phyloP scores from a whole-genome alignment of 441 rosid genomes.

The Euphorbia schlechtendalii region DNA sequence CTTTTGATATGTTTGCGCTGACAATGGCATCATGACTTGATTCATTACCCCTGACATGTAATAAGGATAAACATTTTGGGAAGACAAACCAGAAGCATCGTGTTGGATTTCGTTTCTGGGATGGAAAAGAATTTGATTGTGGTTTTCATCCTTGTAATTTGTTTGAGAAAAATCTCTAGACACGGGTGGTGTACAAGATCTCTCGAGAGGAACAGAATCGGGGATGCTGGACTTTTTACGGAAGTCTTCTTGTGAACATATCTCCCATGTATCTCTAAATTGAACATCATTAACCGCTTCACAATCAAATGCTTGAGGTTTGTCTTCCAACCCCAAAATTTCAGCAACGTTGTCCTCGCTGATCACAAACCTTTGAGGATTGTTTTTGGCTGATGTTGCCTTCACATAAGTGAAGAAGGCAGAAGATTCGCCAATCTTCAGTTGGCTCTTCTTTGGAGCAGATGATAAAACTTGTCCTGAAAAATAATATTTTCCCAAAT shows the following conservation, averaged over 20 bases:
- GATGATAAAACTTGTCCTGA: conserved; percentile 50
- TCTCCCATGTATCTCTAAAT: conserved; percentile 52
- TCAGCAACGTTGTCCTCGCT: conserved; percentile 34
- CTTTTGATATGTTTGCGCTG: conserved; percentile 48
- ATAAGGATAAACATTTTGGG: conserved; percentile 52
- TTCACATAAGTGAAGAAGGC: conserved; percentile 91
- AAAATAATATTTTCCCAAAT: conserved; percentile 16
- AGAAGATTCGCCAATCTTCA: conserved; percentile 89
- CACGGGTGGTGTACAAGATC: conserved; percentile 57
- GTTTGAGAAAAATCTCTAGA: conserved; percentile 41
- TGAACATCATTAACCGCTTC: conserved; percentile 33
- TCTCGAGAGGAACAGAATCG: conserved; percentile 43
- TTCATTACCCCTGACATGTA: conserved; percentile 66
- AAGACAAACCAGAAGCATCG: conserved; percentile 41
- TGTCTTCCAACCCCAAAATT: conserved; percentile 34
- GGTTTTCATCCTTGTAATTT: conserved; percentile 43
- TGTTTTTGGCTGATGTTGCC: conserved; percentile 40
- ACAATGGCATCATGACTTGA: conserved; percentile 66
- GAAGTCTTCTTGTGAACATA: conserved; percentile 57
- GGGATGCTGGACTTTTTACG: conserved; percentile 47
- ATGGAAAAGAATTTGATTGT: conserved; percentile 30
- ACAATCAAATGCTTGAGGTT: conserved; percentile 31
- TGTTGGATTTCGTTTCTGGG: conserved; percentile 37
- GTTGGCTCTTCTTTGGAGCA: conserved; percentile 72
- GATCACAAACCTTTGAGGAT: conserved; percentile 27